A percentile compares a stretch with the other conserved stretches of the same genome.
Conservation (phyloP, 345 rosid genomes). For the Trapa bicornis region DNA sequence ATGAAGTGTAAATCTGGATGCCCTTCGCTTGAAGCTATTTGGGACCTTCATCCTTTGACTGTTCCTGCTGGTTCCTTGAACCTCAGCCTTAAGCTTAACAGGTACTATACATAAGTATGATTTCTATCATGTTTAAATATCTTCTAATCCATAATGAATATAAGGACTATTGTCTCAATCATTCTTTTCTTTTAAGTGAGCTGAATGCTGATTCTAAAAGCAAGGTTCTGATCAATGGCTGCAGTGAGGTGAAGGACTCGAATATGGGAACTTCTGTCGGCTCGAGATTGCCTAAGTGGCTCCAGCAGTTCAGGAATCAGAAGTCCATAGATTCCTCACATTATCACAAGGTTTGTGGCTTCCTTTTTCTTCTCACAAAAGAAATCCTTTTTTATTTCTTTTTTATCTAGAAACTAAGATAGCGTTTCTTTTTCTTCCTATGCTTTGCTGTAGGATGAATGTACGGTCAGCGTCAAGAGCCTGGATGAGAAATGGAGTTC, state of each 20-base stretch:
- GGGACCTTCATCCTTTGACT: slow-evolving; percentile 49
- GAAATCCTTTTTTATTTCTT: no score
- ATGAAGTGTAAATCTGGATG: slow-evolving; percentile 46
- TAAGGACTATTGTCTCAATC: not conserved
- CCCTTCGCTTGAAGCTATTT: slow-evolving; percentile 43
- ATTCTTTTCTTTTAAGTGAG: slow-evolving; percentile 20
- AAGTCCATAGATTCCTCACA: slow-evolving; percentile 12
- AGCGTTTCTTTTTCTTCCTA: not conserved
- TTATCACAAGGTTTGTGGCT: slow-evolving; percentile 20
- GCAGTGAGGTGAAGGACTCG: slow-evolving; percentile 12
- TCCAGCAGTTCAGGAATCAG: slow-evolving; percentile 44
- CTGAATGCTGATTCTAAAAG: slow-evolving; percentile 17
- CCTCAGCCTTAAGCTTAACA: slow-evolving; percentile 43
- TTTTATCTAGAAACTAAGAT: no score
- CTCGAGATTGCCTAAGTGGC: slow-evolving; percentile 56
- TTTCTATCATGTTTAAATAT: not conserved
- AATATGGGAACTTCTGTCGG: slow-evolving; percentile 9
- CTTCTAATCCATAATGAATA: not conserved
- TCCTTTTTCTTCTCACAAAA: not conserved
- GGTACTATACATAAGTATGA: slow-evolving; percentile 15
- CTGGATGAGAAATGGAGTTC: slow-evolving; percentile 35
- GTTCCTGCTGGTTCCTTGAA: slow-evolving; percentile 41
- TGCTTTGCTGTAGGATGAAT: slow-evolving; percentile 11
- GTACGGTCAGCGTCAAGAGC: slow-evolving; percentile 14
- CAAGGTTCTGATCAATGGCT: slow-evolving; percentile 11